phyloP scores from a whole-genome alignment of 768 basidiomycete genomes.

The Boletus tomentosulus region DNA sequence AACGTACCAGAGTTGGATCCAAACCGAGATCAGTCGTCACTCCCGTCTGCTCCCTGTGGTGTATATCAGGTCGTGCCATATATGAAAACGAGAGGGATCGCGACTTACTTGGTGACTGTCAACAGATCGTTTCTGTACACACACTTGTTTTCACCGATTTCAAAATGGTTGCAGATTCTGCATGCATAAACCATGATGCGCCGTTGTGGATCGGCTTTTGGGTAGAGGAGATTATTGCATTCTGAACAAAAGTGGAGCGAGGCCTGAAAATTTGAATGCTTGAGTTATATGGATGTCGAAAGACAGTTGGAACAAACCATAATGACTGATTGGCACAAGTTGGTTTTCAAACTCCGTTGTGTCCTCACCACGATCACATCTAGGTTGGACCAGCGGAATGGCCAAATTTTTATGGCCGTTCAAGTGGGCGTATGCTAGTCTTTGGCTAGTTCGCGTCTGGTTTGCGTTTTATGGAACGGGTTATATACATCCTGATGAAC shows the following conservation, averaged over 20 bases:
- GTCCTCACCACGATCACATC: background rate
- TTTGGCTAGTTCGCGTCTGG: conserved; percentile 27
- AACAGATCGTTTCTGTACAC: conserved; percentile 93
- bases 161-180: conserved; percentile 84
- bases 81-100: background rate
- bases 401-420: conserved; percentile 8
- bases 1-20: conserved; percentile 80
- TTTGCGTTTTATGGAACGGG: conserved; percentile 33
- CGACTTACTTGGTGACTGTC: conserved; percentile 81
- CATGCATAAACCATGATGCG: conserved; percentile 88
- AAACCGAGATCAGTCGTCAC: conserved; percentile 83
- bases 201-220: conserved; percentile 83
- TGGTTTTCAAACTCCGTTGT: conserved; percentile 28
- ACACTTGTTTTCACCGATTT: conserved; percentile 80
- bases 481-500: conserved; percentile 41
- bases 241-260: conserved; percentile 90
- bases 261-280: conserved; percentile 42
- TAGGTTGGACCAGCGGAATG: conserved; percentile 3
- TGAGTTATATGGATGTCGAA: background rate
- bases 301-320: conserved; percentile 27
- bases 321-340: conserved; percentile 8
- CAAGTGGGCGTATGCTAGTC: conserved; percentile 16
- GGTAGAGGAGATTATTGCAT: conserved; percentile 94
- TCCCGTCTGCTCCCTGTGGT: conserved; percentile 82
- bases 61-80: conserved; percentile 4